Evolutionary conservation across 805 yeast species (phyloP).

Genomic region (Wickerhamiella azymoides): DNA sequence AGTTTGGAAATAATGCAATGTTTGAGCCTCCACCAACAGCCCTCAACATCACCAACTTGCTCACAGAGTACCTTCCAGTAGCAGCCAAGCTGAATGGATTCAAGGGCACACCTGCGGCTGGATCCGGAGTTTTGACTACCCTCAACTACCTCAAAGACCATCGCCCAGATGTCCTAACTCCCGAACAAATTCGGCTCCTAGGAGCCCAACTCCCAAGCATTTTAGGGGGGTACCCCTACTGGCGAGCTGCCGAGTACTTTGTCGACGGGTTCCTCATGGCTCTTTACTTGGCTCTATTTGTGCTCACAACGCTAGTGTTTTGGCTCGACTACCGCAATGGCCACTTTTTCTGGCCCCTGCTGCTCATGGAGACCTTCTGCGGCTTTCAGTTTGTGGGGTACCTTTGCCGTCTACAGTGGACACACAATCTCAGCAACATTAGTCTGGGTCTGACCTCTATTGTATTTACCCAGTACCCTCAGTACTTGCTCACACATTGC

Average conservation of each 20-base stretch:
- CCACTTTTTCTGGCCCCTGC: constrained; percentile 45
- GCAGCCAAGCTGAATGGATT: neutral
- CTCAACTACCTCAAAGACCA: neutral
- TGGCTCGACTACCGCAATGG: constrained; percentile 37
- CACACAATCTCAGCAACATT: constrained; percentile 34
- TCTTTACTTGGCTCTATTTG: constrained; percentile 21
- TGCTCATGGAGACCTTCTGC: constrained; percentile 42
- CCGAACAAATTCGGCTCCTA: neutral
- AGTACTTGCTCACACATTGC: constrained; percentile 43
- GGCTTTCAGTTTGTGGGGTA: constrained; percentile 44
- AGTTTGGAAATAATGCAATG: too few relatives aligned
- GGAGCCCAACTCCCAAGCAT: constrained; percentile 22
- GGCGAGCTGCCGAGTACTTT: constrained; percentile 25
- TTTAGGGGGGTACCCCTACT: constrained; percentile 42
- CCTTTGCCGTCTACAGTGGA: constrained; percentile 46
- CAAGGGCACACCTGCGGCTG: neutral
- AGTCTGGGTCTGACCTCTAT: constrained; percentile 41
- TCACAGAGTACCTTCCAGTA: neutral
- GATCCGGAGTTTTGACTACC: neutral
- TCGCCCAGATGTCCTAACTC: neutral
- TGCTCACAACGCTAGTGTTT: constrained; percentile 37
- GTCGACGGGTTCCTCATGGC: neutral
- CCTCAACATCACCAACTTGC: too few relatives aligned
- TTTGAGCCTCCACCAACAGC: too few relatives aligned
- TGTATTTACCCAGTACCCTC: constrained; percentile 42